phyloP scores from a whole-genome alignment of 2,329 filamentous ascomycete species.

The Microcyclospora tardicrescens region DNA sequence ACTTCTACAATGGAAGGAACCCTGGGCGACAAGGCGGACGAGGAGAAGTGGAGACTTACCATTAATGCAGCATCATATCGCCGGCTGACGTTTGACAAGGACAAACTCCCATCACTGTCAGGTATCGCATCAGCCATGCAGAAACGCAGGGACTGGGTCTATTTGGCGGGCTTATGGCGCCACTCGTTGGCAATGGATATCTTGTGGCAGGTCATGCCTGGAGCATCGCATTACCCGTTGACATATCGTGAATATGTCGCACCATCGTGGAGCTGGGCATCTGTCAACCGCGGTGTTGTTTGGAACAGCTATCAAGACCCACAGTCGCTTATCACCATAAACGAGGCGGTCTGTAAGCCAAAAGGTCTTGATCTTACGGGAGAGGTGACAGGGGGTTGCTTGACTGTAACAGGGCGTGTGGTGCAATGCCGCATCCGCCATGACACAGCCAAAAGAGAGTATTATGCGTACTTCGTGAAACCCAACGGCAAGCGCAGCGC shows the following conservation, averaged over 20 bases:
- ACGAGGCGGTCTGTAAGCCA: not conserved
- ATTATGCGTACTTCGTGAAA: not conserved
- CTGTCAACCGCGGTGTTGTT: constrained; percentile 1
- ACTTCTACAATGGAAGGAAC: not conserved
- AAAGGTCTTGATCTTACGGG: not conserved
- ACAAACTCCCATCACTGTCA: constrained; percentile 5
- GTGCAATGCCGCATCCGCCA: not conserved
- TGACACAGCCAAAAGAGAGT: not conserved
- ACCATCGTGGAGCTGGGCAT: constrained; percentile 6
- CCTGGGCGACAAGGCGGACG: constrained; percentile 1
- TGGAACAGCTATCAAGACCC: not conserved
- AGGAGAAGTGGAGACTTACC: constrained; percentile 2
- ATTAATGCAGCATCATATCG: constrained; percentile 3
- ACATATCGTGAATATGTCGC: constrained; percentile 1
- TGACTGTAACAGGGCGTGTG: not conserved
- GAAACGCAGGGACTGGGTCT: not conserved
- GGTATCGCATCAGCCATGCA: constrained; percentile 4
- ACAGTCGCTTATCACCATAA: not conserved
- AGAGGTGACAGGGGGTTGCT: not conserved
- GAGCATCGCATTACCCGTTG: not conserved
- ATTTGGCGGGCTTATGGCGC: constrained; percentile 6
- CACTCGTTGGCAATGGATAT: constrained; percentile 1
- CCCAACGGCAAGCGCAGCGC: not conserved
- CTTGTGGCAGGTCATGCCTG: constrained; percentile 3
- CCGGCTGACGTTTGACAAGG: constrained; percentile 1